Conservation (phyloP, 768 basidiomycete genomes). For the Rhizopogon salebrosus region DNA sequence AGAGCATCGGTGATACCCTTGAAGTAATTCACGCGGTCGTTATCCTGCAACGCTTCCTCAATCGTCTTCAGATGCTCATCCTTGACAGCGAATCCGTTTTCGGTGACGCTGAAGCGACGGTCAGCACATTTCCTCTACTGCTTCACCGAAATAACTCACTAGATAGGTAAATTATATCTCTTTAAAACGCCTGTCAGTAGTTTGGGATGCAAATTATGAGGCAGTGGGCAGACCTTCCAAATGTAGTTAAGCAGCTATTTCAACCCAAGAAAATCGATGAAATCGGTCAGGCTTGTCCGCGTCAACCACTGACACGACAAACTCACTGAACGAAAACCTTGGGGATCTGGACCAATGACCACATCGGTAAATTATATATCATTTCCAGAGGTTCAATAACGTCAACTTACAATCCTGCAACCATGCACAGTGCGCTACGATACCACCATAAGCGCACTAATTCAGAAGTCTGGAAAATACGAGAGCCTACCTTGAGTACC, state of each 20-base stretch:
- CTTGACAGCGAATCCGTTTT: constrained; percentile 71
- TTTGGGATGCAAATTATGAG: neutral
- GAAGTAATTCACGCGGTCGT: constrained; percentile 67
- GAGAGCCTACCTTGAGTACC: constrained; percentile 49
- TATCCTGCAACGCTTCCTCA: constrained; percentile 50
- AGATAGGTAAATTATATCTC: constrained; percentile 50
- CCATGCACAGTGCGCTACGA: constrained; percentile 57
- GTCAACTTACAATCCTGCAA: constrained; percentile 52
- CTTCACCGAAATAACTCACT: constrained; percentile 27
- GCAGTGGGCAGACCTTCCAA: constrained; percentile 45
- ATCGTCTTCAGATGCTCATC: constrained; percentile 50
- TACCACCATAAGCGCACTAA: neutral
- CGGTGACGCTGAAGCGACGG: constrained; percentile 47
- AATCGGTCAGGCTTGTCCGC: neutral
- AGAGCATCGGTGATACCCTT: constrained; percentile 50
- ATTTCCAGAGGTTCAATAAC: neutral
- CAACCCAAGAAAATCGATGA: neutral
- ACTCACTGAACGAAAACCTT: constrained; percentile 59
- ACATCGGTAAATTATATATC: neutral
- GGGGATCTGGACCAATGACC: constrained; percentile 39
- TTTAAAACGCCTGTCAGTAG: constrained; percentile 13
- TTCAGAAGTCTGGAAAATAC: neutral
- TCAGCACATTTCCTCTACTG: neutral
- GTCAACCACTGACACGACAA: neutral
- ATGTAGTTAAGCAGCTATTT: constrained; percentile 59